Base-by-base conservation (phyloP, 75 land plant species). In the Picea sitchensis region DNA sequence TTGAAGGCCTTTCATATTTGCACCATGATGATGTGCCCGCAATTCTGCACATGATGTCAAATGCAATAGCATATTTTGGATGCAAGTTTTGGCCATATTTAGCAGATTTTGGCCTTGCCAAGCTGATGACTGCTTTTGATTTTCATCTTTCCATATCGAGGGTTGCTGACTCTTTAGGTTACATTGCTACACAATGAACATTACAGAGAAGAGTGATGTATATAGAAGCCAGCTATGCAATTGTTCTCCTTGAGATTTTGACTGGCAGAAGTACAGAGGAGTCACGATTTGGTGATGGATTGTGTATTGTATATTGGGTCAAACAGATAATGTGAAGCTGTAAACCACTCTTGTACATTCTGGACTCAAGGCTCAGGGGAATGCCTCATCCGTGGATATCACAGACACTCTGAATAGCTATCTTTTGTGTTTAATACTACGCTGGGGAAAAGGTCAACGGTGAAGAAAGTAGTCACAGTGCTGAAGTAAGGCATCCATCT, bases 381-480 rank as follows among this genome's bases (percentile, higher is more conserved):
- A 59, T 91, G 81, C 87, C 98, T 1, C 94, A 96, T 62, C 89
- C 88, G 69, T 94, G 93, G 84, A 94, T 94, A 96, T 87, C 89
- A 62, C 98, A 96, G 67, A 86, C 92, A 3, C 89, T 96, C 0
- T 96, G 96, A 12, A 83, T 96, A n/a, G 96, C 98, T 1, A 80
- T 93, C 87, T 86, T 96, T 65, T 96, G 96, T 73, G 96, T 94
- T 56, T 41, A 93, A 89, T 77, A 80, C 90, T 59, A 81, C 87
- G 23, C 96, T 96, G 0, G 47, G 81, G 8, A 94, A 93, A 69
- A 61, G 96, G 64, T 96, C 98, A 14, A 93, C 90, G 14, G 92
- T 96, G 96, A 96, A 96, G 78, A 96, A 96, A 67, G 98, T 96
- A 78, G 98, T 96, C 73, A 91, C 98, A 65, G 63, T 96, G 86